Conservation (phyloP, 164 flowering plant genomes). For the Aristolochia californica region DNA sequence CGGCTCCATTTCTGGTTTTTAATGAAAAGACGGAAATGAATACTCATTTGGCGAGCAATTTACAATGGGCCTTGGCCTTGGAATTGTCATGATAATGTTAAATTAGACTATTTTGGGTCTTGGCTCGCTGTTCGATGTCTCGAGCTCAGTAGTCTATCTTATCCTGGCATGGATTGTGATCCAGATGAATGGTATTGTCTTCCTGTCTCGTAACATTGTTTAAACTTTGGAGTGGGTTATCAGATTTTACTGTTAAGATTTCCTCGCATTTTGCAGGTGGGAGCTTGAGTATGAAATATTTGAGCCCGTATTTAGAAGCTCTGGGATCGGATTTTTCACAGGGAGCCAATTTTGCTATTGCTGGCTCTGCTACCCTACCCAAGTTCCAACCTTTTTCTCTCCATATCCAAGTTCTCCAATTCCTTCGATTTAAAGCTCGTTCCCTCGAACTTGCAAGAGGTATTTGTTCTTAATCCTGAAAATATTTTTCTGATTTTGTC, state of each 20-base stretch:
- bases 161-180: too few relatives aligned
- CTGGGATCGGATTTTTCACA: conserved; percentile 37
- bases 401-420: conserved; percentile 41
- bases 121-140: too few relatives aligned
- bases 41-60: too few relatives aligned
- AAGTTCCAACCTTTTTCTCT: conserved; percentile 24
- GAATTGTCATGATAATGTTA: too few relatives aligned
- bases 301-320: conserved; percentile 40
- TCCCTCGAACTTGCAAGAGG: conserved; percentile 1
- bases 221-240: neutral
- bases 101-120: too few relatives aligned
- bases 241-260: neutral
- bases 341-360: conserved; percentile 56
- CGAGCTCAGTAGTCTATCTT: too few relatives aligned
- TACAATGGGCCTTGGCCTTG: too few relatives aligned
- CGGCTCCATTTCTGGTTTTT: too few relatives aligned
- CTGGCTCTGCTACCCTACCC: conserved; percentile 39
- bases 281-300: conserved; percentile 15
- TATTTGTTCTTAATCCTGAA: neutral
- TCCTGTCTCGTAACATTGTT: neutral
- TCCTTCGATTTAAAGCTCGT: conserved; percentile 29
- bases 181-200: too few relatives aligned
- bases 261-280: conserved; percentile 14
- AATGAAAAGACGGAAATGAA: too few relatives aligned
- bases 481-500: too few relatives aligned